phyloP scores from a whole-genome alignment of 139 green algal species.

The Nannochloris sp. region DNA sequence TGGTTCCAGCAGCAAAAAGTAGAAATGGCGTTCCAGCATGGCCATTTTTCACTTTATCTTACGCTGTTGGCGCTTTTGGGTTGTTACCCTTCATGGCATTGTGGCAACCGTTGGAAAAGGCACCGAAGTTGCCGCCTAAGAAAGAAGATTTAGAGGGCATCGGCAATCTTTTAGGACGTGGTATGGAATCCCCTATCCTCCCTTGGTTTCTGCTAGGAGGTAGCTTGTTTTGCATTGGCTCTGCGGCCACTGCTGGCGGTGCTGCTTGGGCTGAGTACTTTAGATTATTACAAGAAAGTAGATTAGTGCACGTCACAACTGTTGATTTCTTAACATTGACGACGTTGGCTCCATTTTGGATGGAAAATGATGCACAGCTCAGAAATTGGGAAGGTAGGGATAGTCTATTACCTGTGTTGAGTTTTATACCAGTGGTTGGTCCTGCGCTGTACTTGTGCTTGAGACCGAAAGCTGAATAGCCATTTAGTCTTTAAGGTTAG shows the following conservation, averaged over 20 bases:
- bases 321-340: conserved; percentile 71
- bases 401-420: conserved; percentile 50
- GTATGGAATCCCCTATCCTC: conserved; percentile 36
- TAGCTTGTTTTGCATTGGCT: conserved; percentile 14
- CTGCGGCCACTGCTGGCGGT: conserved; percentile 24
- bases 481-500: neutral
- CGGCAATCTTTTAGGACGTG: conserved; percentile 38
- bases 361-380: conserved; percentile 65
- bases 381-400: conserved; percentile 57
- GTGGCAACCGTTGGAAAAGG: conserved; percentile 24
- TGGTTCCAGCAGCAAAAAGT: conserved; percentile 61
- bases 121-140: conserved; percentile 8
- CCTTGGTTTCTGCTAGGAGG: conserved; percentile 33
- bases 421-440: conserved; percentile 57
- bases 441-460: conserved; percentile 62
- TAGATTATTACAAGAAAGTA: conserved; percentile 62
- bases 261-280: conserved; percentile 53
- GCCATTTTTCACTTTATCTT: conserved; percentile 71
- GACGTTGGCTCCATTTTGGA: conserved; percentile 71
- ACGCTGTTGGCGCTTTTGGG: conserved; percentile 64
- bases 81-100: conserved; percentile 79
- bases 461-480: conserved; percentile 43
- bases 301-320: conserved; percentile 69
- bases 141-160: conserved; percentile 49
- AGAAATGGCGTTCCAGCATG: conserved; percentile 73